Conservation (phyloP, 2,329 filamentous ascomycete genomes). For the Cordyceps militaris region DNA sequence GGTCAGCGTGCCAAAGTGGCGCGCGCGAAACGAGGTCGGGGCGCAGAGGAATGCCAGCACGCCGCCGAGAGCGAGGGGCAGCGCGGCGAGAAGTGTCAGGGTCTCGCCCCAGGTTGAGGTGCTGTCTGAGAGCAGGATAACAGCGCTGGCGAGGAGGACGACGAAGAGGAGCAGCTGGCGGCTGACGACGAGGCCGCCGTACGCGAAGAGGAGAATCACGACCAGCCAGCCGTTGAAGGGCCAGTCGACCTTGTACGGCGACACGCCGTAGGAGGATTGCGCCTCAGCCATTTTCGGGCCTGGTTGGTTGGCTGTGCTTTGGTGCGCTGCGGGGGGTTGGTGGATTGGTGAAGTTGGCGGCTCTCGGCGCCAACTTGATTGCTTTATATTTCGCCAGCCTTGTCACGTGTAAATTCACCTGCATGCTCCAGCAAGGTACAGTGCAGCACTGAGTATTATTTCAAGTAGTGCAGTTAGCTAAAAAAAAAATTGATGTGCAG, state of each 20-base stretch:
- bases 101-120: conserved; percentile 1
- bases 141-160: conserved; percentile 1
- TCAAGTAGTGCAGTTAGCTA: too few species aligned
- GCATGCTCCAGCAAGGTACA: background rate
- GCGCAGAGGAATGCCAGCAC: conserved; percentile 9
- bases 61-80: conserved; percentile 11
- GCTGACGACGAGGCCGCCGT: conserved; percentile 3
- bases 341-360: background rate
- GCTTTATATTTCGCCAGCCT: background rate
- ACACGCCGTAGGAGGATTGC: background rate
- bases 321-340: background rate
- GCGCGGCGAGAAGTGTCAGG: background rate
- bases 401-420: background rate
- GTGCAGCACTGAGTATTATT: background rate
- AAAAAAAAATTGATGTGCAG: background rate
- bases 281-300: background rate
- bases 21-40: background rate
- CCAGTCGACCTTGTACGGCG: conserved; percentile 10
- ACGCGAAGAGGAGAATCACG: conserved; percentile 5
- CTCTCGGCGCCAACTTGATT: background rate
- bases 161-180: conserved; percentile 6
- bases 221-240: conserved; percentile 12
- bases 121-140: conserved; percentile 6
- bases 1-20: conserved; percentile 7
- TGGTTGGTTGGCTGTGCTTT: background rate